Conservation (phyloP, 352 stramenopile genomes). For the Phytophthora nicotianae region DNA sequence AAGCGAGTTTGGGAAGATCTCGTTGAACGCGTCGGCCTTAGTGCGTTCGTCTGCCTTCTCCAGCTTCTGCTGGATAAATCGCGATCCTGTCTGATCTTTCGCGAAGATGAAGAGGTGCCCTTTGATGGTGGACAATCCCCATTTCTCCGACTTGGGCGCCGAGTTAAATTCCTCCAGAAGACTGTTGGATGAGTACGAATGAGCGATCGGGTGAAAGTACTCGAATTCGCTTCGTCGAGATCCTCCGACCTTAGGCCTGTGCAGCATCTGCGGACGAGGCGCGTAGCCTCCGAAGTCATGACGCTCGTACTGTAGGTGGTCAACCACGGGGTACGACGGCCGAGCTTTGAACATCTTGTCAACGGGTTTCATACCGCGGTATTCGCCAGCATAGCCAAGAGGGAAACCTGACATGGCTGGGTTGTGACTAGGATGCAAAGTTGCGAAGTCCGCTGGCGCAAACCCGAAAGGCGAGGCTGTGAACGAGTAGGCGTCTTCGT, state of each 20-base stretch:
- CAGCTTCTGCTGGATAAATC: conserved; percentile 90
- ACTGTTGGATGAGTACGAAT: conserved; percentile 73
- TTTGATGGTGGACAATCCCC: conserved; percentile 79
- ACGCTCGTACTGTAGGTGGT: conserved; percentile 32
- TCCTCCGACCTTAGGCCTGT: conserved; percentile 38
- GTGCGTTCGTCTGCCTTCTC: conserved; percentile 80
- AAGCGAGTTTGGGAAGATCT: conserved; percentile 83
- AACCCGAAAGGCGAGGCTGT: conserved; percentile 31
- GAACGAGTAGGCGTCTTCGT: conserved; percentile 32
- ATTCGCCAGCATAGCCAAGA: conserved; percentile 26
- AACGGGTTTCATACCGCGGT: conserved; percentile 20
- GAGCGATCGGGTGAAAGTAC: conserved; percentile 57
- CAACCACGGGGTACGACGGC: conserved; percentile 28
- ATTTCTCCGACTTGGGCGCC: conserved; percentile 75
- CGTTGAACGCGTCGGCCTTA: conserved; percentile 79
- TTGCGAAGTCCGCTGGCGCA: conserved; percentile 32
- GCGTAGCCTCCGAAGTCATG: conserved; percentile 32
- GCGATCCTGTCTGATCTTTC: conserved; percentile 83
- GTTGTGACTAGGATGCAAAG: conserved; percentile 18
- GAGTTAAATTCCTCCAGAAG: conserved; percentile 86
- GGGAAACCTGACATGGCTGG: conserved; percentile 20
- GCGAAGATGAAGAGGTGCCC: conserved; percentile 88
- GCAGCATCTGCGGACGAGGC: conserved; percentile 32
- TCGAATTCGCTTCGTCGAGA: conserved; percentile 38
- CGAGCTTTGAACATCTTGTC: conserved; percentile 33